phyloP scores from a whole-genome alignment of 78 protist genomes.

The Isochrysis galbana region DNA sequence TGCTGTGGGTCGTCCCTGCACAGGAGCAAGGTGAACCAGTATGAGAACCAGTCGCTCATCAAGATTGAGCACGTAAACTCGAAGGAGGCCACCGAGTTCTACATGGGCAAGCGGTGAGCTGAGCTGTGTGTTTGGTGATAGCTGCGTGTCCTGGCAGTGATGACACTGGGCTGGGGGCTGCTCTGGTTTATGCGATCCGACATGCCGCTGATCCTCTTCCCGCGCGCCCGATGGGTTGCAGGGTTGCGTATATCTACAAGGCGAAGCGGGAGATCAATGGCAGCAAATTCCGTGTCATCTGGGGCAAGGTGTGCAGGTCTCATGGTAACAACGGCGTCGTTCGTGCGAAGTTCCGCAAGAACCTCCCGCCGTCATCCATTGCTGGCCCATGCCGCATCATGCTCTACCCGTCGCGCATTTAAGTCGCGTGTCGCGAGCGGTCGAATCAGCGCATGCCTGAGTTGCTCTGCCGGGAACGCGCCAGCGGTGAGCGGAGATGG shows the following conservation, averaged over 20 bases:
- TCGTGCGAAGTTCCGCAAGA: constrained; percentile 87
- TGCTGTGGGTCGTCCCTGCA: neutral
- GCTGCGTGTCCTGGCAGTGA: neutral
- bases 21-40: constrained; percentile 77
- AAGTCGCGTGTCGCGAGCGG: constrained; percentile 36
- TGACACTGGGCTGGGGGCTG: too few species aligned
- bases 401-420: constrained; percentile 86
- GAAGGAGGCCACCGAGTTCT: constrained; percentile 75
- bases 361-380: constrained; percentile 90
- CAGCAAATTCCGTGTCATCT: constrained; percentile 68
- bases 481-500: too few species aligned
- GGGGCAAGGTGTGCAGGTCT: constrained; percentile 92
- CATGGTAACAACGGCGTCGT: constrained; percentile 96
- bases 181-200: too few species aligned
- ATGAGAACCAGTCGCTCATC: constrained; percentile 78
- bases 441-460: too few species aligned
- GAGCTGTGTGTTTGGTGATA: neutral
- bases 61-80: constrained; percentile 81
- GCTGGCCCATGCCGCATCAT: constrained; percentile 88
- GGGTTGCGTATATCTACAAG: constrained; percentile 79
- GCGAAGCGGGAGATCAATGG: constrained; percentile 53
- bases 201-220: neutral
- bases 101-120: constrained; percentile 79
- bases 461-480: too few species aligned
- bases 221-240: neutral